phyloP scores from a whole-genome alignment of 257 asterid genomes.

The Linderniella brevidens region DNA sequence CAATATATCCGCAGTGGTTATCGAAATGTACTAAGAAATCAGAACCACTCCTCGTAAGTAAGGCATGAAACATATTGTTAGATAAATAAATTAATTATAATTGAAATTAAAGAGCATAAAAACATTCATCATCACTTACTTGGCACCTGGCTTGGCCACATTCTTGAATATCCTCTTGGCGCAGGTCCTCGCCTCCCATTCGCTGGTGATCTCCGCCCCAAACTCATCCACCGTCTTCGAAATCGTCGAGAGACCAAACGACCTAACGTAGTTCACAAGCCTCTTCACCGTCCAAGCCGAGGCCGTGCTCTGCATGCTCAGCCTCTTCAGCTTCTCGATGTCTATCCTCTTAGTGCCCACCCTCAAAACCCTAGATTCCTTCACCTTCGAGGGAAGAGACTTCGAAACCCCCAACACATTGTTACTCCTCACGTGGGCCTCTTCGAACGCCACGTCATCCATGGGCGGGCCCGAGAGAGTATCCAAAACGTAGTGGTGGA shows the following conservation, averaged over 20 bases:
- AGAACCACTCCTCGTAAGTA: no score
- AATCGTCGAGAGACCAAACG: slow-evolving; percentile 37
- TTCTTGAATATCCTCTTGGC: slow-evolving; percentile 44
- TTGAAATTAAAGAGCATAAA: neutral
- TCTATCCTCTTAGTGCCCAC: slow-evolving; percentile 29
- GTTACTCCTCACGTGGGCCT: slow-evolving; percentile 6
- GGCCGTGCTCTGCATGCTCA: slow-evolving; percentile 28
- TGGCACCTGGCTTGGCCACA: slow-evolving; percentile 45
- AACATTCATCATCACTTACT: slow-evolving; percentile 17
- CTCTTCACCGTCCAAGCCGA: slow-evolving; percentile 49
- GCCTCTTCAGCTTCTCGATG: slow-evolving; percentile 31
- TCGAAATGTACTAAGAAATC: no score
- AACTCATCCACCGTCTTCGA: slow-evolving; percentile 32
- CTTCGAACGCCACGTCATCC: slow-evolving; percentile 11
- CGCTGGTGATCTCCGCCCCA: slow-evolving; percentile 29
- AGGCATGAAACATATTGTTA: no score
- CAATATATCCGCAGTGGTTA: no score
- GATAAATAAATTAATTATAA: no score
- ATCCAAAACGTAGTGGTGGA: slow-evolving; percentile 59
- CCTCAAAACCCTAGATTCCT: slow-evolving; percentile 17
- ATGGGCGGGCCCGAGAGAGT: slow-evolving; percentile 32
- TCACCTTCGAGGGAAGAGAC: slow-evolving; percentile 20
- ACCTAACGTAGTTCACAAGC: slow-evolving; percentile 35
- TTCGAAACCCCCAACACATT: slow-evolving; percentile 12
- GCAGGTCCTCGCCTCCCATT: slow-evolving; percentile 32